Percentiles rank a stretch among this genome's conserved stretches.
Conservation (phyloP, 2,329 filamentous ascomycete genomes). For the Sporothrix mexicana region DNA sequence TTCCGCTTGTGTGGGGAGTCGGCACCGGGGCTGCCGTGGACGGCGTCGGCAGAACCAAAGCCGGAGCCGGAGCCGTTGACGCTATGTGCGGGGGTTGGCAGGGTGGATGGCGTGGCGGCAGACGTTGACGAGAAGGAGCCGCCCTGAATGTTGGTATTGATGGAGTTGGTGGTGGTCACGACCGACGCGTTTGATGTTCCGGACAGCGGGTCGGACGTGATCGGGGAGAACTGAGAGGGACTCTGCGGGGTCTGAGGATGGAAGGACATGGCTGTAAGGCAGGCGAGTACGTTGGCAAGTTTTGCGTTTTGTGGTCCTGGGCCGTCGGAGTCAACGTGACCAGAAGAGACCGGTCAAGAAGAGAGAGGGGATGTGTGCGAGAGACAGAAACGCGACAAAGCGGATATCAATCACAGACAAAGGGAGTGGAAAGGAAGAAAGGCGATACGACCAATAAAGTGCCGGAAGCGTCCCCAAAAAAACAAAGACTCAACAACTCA, state of each 20-base stretch:
- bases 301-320: background rate
- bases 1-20: conserved; percentile 67
- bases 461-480: conserved; percentile 25
- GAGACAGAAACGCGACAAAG: conserved; percentile 26
- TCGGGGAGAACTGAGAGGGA: conserved; percentile 66
- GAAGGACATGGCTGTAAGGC: conserved; percentile 63
- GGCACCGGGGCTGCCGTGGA: conserved; percentile 56
- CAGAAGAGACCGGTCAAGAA: background rate
- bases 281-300: conserved; percentile 31
- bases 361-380: background rate
- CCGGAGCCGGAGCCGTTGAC: conserved; percentile 63
- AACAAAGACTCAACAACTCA: conserved; percentile 24
- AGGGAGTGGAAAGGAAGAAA: background rate
- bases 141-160: conserved; percentile 45
- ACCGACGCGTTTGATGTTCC: conserved; percentile 37
- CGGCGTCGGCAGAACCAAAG: conserved; percentile 49
- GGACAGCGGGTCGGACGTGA: conserved; percentile 58
- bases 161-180: conserved; percentile 45
- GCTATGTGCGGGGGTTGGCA: conserved; percentile 68
- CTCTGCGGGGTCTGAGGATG: conserved; percentile 72
- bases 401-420: conserved; percentile 18
- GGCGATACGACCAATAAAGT: conserved; percentile 16
- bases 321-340: background rate
- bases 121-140: conserved; percentile 58
- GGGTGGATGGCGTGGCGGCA: conserved; percentile 53